Evolutionary conservation across 2,329 filamentous ascomycete genomes (phyloP), one percentile per base, ranked within the genome.

Genomic region (Aspergillus pseudotamarii): DNA sequence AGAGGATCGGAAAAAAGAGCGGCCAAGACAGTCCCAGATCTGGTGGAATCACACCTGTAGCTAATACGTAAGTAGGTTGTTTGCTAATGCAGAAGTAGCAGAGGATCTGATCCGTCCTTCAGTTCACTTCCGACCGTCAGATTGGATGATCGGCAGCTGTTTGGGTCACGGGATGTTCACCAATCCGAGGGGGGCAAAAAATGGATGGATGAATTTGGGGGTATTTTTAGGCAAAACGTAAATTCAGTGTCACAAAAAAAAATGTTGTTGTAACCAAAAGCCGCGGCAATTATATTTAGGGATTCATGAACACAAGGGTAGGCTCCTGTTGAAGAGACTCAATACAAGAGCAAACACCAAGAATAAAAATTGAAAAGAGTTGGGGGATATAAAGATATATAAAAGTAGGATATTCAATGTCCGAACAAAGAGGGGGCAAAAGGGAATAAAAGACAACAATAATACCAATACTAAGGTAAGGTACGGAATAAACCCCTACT

Each of bases 1-100:
- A 72, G 71, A 68, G 66, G 67, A 69, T 69, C 64, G 64, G 68
- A 66, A 66, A 70, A 60, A 64, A 64, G 66, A 64, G 62, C 66
- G 62, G 66, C 65, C 66, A 66, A 67, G 63, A 56, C 62, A 64
- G 64, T 64, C 68, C 59, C 66, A 63, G 68, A 67, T 69, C 65
- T 68, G 38, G 63, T 50, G 62, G 53, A 41, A 59, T 57, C 19
- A 43, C 38, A 23, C 16, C 19, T 36, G 21, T n/a, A 50, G 36
- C 30, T 48, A 34, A 30, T 51, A n/a, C 38, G 38, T 21, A 14
- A 30, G 34, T 26, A 14, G 12, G 45, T 41, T 26, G 57, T 38
- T 26, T 34, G 46, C n/a, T 30, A 46, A 57, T 28, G 54, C 34
- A 54, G 34, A 58, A 58, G 53, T 45, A 51, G 50, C 9, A 46